Base-by-base conservation (phyloP, 1,284 basidiomycete genomes). In the Lentinus polychrous region DNA sequence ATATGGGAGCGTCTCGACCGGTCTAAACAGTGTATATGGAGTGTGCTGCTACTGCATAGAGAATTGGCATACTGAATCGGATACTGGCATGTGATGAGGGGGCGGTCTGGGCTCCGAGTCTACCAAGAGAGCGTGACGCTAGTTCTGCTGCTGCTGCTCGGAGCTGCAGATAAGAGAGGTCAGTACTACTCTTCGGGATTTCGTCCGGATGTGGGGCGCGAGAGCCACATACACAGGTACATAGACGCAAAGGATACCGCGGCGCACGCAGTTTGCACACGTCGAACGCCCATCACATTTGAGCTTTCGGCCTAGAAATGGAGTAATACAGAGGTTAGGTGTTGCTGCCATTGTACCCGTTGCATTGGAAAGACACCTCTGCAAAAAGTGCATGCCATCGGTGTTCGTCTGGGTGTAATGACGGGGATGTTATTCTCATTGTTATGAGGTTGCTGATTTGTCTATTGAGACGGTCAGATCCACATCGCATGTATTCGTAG, bases 271-370 rank as follows among this genome's bases (percentile, higher is more conserved):
- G 51, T 65, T 62, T 14, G 55, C 59, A 49, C 63, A 65, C 7
- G 59, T 63, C 43, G 56, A 42, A 31, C 63, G 60, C 44, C 63
- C 63, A 50, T 65, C 63, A 49, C 63, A 65, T 40, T 65, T 65
- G 24, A 65, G 54, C 51, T 65, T 65, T 24, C 63, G 55, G 15
- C 61, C 63, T 65, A 51, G 5, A 18, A 27, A 20, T 34, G 17
- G 47, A 39, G 35, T 18, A 36, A 3, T n/a, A 18, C 22, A 33
- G 48, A 24, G 17, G 39, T 43, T 17, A 38, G 48, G 12, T 34
- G 27, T 33, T 14, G 20, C 17, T 27, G 8, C 38, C 8, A 33
- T 5, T 15, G 14, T 40, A 17, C 14, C 18, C 18, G 24, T 37
- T 38, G 43, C 14, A 27, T 18, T 3, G 39, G 20, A 8, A 31